phyloP scores from a whole-genome alignment of 192 early-diverging fungal genomes.

The Spizellomyces punctatus region DNA sequence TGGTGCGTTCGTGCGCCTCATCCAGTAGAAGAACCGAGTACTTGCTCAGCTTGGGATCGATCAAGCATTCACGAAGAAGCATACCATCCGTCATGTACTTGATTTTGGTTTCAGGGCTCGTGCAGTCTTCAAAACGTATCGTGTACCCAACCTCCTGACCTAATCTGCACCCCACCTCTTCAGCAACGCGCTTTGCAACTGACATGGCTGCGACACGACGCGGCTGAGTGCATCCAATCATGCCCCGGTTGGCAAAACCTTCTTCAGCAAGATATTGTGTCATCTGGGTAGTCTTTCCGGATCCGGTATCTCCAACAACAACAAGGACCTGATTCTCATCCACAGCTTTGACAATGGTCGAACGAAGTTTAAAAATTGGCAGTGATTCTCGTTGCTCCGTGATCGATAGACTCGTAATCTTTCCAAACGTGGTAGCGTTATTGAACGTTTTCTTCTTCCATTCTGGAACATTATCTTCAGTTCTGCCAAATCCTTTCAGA shows the following conservation, averaged over 20 bases:
- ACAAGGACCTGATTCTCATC: constrained; percentile 74
- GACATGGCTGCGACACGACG: constrained; percentile 99
- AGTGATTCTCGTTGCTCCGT: constrained; percentile 87
- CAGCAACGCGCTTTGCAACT: constrained; percentile 95
- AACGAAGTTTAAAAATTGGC: constrained; percentile 84
- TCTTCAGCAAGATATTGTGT: constrained; percentile 98
- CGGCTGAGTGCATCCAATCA: constrained; percentile 98
- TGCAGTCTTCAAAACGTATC: constrained; percentile 99
- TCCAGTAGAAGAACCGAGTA: constrained; percentile 96
- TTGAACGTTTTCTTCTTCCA: constrained; percentile 83
- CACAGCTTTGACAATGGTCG: constrained; percentile 79
- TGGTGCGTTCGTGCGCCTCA: constrained; percentile 98
- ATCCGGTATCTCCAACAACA: constrained; percentile 95
- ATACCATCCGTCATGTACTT: constrained; percentile 99
- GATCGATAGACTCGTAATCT: constrained; percentile 72
- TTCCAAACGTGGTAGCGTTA: constrained; percentile 89
- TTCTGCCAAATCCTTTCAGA: constrained; percentile 71
- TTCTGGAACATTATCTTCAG: constrained; percentile 74
- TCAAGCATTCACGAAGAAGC: constrained; percentile 89
- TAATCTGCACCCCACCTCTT: constrained; percentile 91
- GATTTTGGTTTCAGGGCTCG: constrained; percentile 81
- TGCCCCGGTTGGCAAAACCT: constrained; percentile 82
- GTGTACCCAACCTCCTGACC: constrained; percentile 97
- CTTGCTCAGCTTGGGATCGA: constrained; percentile 76
- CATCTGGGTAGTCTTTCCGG: constrained; percentile 99